Conservation (phyloP, 495 filamentous ascomycete genomes). For the Evernia prunastri region DNA sequence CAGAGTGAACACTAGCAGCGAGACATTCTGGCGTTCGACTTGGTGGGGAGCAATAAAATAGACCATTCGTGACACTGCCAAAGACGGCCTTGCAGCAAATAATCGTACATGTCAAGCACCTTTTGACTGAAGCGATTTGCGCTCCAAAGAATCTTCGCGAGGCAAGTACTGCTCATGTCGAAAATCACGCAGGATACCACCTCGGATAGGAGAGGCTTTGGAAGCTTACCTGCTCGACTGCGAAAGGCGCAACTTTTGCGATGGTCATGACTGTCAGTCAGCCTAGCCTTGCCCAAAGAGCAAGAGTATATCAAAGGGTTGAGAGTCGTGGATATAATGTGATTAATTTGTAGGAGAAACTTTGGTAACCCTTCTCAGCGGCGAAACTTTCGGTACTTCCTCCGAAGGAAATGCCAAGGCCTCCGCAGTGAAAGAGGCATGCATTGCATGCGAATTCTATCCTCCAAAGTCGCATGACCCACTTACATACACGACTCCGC, state of each 20-base stretch:
- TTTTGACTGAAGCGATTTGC: background rate
- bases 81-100: background rate
- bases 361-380: background rate
- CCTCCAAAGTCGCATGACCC: conserved; percentile 1
- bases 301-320: background rate
- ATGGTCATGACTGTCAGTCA: conserved; percentile 36
- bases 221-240: conserved; percentile 63
- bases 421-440: background rate
- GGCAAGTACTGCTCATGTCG: background rate
- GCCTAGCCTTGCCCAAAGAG: background rate
- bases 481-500: background rate
- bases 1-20: background rate
- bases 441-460: background rate
- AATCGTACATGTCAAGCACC: background rate
- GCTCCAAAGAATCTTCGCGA: background rate
- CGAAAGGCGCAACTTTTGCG: conserved; percentile 66
- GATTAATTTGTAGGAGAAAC: background rate
- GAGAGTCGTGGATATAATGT: background rate
- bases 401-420: background rate
- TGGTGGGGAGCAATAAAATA: background rate
- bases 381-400: background rate
- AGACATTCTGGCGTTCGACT: background rate
- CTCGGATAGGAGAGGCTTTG: background rate
- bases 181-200: background rate
- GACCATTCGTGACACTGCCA: background rate